Percentiles rank a stretch among this genome's conserved stretches.
Evolutionary conservation across 2,329 filamentous ascomycete genomes (phyloP).

Genomic region (Periconia sp.): DNA sequence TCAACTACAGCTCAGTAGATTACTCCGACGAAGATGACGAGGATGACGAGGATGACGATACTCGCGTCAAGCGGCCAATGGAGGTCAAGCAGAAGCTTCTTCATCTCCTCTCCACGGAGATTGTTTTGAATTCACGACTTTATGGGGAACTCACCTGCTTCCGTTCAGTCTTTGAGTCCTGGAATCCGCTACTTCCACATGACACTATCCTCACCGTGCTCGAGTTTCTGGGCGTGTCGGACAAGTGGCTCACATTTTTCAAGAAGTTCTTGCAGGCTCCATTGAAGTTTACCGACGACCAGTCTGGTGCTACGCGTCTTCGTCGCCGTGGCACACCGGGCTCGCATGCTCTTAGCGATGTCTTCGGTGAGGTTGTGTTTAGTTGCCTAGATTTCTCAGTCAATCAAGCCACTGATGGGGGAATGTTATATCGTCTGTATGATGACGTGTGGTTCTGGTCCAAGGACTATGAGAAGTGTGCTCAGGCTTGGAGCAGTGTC

Average conservation of each 20-base stretch:
- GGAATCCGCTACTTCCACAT: conserved; percentile 49
- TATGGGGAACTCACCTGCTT: conserved; percentile 38
- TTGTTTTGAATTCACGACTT: conserved; percentile 37
- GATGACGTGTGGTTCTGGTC: conserved; percentile 59
- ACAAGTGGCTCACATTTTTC: conserved; percentile 54
- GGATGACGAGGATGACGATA: conserved; percentile 8
- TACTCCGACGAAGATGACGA: not conserved
- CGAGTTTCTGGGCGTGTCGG: conserved; percentile 52
- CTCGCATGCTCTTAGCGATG: conserved; percentile 54
- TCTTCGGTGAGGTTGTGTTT: conserved; percentile 56
- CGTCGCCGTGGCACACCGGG: conserved; percentile 55
- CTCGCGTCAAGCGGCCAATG: conserved; percentile 32
- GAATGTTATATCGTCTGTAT: conserved; percentile 54
- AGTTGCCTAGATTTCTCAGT: conserved; percentile 56
- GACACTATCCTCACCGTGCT: conserved; percentile 52
- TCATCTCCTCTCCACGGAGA: conserved; percentile 37
- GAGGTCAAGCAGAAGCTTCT: conserved; percentile 38
- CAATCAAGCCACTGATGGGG: conserved; percentile 49
- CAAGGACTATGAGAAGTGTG: conserved; percentile 49
- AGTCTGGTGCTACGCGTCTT: conserved; percentile 41
- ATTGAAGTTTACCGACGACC: conserved; percentile 49
- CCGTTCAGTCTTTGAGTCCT: conserved; percentile 38
- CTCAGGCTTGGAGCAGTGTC: conserved; percentile 53
- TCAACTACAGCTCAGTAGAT: not conserved
- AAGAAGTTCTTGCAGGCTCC: conserved; percentile 54